Evolutionary conservation across 2,329 filamentous ascomycete species (phyloP), one percentile per base, ranked within the genome.

Genomic region (Ophiocordyceps camponoti-saundersi): DNA sequence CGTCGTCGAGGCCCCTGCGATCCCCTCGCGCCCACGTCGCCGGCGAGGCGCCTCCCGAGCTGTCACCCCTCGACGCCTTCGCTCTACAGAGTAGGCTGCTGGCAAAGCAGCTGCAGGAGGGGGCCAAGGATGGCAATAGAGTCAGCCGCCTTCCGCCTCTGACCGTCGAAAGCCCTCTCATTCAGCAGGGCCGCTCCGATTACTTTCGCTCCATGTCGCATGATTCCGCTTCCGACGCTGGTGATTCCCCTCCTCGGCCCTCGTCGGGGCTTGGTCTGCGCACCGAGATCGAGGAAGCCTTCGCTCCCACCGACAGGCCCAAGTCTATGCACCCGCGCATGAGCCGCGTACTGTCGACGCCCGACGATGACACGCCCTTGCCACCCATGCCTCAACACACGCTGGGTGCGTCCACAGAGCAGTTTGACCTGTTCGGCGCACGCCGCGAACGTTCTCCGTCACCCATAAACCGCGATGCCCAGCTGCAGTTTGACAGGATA

Each of bases 31-130:
- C 87, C 49, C 82, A 88, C 62, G 72, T 85, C 48, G 82, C 83
- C 48, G 85, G 85, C 51, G 85, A 90, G 55, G 75, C 84, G 1
- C 90, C 92, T 20, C 92, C 92, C 6, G 85, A 92, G 46, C 73
- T 96, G 48, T 96, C 92, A 8, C 92, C 92, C 12, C 75, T 98
- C 53, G 92, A 98, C 71, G 90, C 90, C 44, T 93, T 98, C 60
- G 90, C 90, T 21, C 74, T 90, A 51, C 90, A 96, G 60, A 93
- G 89, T 56, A 82, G 90, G 48, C 68, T 93, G 55, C 75, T 98
- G 46, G 88, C 88, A 39, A 85, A 79, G 65, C 84, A 94, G 64
- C 77, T 98, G 50, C 82, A 95, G 61, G 82, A 92, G 54, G 81
- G 77, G 52, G 75, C 78, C 57, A 80, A 77, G 58, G 75, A 77